Evolutionary conservation across 768 basidiomycete species (phyloP), one percentile per base, ranked within the genome.

Genomic region (Boletus pseudo-olivaceus): DNA sequence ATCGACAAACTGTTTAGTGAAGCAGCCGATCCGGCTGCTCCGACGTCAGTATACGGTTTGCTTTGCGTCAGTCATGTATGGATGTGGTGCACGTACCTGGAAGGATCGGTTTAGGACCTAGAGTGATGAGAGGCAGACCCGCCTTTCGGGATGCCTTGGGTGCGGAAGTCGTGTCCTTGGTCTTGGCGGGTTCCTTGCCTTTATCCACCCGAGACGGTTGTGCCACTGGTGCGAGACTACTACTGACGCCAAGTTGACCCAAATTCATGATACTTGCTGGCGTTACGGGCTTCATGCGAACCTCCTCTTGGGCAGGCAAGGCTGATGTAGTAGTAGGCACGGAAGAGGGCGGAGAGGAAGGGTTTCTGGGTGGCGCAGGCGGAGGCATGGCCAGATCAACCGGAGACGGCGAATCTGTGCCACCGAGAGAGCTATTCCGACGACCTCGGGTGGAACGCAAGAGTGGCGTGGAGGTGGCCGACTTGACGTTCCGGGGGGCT

Each of bases 191-290:
- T 27, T 70, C 68, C n/a, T 71, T 69, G 34, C 53, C 64, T 50
- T 68, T 73, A 15, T 64, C 64, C 10, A 29, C 51, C 1, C 50
- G 56, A 12, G 51, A 20, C 5, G 58, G 50, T 34, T 70, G 64
- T 53, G 62, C 26, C 30, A 52, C 49, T 4, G 75, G 76, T 5
- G 76, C 66, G 34, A 78, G 67, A 29, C 75, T 68, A 55, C 72
- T 81, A 45, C 78, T 75, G 48, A 81, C 73, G 6, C 84, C 82
- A 3, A 87, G 68, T 35, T 80, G 73, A 4, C 86, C 85, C 7
- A 98, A 77, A 59, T 95, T 95, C 90, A 98, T 92, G 65, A 98
- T 88, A 54, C 84, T 90, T 0, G 92, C 88, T 1, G 95, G 95
- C 0, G 95, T 97, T 41, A 93, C 91, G 7, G 95, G 95, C 5